Base-by-base conservation (phyloP, 2,329 filamentous ascomycete species). In the Phaeosphaeriaceae sp. region DNA sequence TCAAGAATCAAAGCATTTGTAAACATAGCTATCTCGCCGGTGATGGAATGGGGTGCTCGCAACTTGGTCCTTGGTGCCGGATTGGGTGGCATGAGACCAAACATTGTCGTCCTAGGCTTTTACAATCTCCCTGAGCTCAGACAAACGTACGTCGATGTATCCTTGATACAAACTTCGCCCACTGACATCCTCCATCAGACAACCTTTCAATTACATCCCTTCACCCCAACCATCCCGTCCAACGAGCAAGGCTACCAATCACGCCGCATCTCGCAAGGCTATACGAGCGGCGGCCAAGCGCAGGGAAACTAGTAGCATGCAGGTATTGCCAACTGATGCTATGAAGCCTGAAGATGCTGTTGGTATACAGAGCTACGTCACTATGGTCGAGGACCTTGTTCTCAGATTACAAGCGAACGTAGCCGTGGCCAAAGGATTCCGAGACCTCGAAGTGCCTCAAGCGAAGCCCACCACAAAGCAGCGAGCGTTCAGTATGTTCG, bases 1-100 rank as follows among this genome's bases (percentile, higher is more conserved):
- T 93, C 91, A 0, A 89, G 87, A 67, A 93, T 96, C 72, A 97
- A 97, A 76, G 93, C 93, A 0, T 97, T 97, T 72, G 89, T 96
- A 13, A 94, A 97, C 67, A 86, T 97, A 52, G 88, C 91, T 15
- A 91, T 97, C 74, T 92, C 92, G 1, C 93, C 93, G 0, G 87
- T 88, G 2, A 87, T 94, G 28, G 93, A 91, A 69, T 97, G 93
- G 93, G 93, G 93, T 0, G 86, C 92, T 22, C 85, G 93, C 21
- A 97, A 96, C 68, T 83, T 96, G 48, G 91, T 95, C 9, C 79
- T 97, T 10, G 91, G 90, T 11, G 90, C 93, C 17, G 93, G 93
- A 0, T 80, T 97, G 1, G 93, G 93, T 3, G 92, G 93, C 15
- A 96, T 97, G 92, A 83, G 93, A 44, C 93, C 93, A 0, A 97